A percentile compares a stretch with the other conserved stretches of the same genome.
These are phyloP conservation scores for Salvia splendens DNA, from an alignment of 257 asterid genomes.

Conservation along the genomic window DNA sequence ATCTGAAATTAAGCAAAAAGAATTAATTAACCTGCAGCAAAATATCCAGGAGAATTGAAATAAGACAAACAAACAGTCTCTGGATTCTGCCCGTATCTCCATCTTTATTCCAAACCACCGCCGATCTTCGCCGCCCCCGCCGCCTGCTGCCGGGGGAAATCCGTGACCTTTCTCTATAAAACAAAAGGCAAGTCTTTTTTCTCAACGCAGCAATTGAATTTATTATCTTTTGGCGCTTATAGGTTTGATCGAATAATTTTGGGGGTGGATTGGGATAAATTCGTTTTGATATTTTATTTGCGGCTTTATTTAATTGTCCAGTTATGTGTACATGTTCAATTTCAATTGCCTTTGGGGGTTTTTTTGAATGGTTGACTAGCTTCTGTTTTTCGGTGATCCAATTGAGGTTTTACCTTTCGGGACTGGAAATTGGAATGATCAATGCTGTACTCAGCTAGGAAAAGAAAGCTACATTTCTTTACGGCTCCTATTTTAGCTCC, in stretches of 20 bases:
- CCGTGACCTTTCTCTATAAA: slow-evolving; percentile 1
- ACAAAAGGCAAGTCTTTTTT: slow-evolving; percentile 32
- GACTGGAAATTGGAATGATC: slow-evolving; percentile 19
- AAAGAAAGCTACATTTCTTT: neutral
- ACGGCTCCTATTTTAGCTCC: slow-evolving; percentile 13
- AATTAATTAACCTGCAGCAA: slow-evolving; percentile 1
- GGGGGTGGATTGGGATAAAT: slow-evolving; percentile 25
- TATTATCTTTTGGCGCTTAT: slow-evolving; percentile 20
- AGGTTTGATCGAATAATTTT: slow-evolving; percentile 36
- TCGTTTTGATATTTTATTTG: slow-evolving; percentile 16
- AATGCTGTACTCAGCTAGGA: slow-evolving; percentile 25
- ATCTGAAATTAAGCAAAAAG: slow-evolving; percentile 15
- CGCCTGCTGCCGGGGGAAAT: slow-evolving; percentile 31
- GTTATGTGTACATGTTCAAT: neutral
- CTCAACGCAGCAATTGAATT: slow-evolving; percentile 3
- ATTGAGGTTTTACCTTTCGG: slow-evolving; percentile 9
- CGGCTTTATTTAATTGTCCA: slow-evolving; percentile 20
- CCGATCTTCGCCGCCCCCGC: slow-evolving; percentile 42
- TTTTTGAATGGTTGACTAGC: slow-evolving; percentile 18
- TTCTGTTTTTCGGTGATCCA: slow-evolving; percentile 24
- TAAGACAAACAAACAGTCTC: slow-evolving; percentile 29
- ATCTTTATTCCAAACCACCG: slow-evolving; percentile 23
- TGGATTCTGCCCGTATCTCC: slow-evolving; percentile 32
- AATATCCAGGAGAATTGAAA: neutral
- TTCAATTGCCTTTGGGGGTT: neutral